Percentiles rank a stretch among this genome's conserved stretches.
These are phyloP conservation scores for Kwoniella europaea DNA, from an alignment of 768 basidiomycete genomes.

Conservation along the genomic window DNA sequence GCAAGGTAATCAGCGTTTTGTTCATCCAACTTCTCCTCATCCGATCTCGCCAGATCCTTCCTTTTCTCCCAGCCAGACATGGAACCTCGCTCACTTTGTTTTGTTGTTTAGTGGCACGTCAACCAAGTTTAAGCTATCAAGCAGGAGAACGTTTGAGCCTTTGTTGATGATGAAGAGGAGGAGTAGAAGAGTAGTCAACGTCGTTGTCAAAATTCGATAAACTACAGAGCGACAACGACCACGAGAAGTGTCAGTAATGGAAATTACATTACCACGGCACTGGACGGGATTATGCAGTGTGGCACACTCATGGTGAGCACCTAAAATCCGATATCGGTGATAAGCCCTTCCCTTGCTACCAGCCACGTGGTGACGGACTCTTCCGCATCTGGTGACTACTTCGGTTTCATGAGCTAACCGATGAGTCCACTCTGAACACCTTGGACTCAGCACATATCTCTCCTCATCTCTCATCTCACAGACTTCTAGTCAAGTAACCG, in stretches of 20 bases:
- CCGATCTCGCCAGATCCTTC: not conserved
- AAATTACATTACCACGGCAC: not conserved
- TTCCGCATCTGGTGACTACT: not conserved
- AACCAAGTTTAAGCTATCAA: conserved; percentile 38
- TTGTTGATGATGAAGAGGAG: conserved; percentile 6
- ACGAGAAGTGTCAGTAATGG: conserved; percentile 6
- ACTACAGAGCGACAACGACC: not conserved
- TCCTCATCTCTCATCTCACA: too few species aligned
- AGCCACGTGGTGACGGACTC: not conserved
- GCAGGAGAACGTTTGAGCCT: conserved; percentile 39
- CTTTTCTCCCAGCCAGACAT: conserved; percentile 1
- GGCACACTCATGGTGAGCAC: not conserved
- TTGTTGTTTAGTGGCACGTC: conserved; percentile 27
- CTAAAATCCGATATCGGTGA: conserved; percentile 18
- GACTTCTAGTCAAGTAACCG: too few species aligned
- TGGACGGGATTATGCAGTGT: conserved; percentile 8
- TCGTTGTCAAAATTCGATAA: conserved; percentile 11
- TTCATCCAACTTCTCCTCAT: too few species aligned
- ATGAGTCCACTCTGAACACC: not conserved
- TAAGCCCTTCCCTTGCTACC: not conserved
- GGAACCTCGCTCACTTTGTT: conserved; percentile 16
- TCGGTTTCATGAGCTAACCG: conserved; percentile 2
- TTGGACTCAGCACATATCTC: too few species aligned
- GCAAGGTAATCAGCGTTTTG: too few species aligned
- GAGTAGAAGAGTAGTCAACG: not conserved